A percentile compares a stretch with the other conserved stretches of the same genome.
Conservation (phyloP, 1,139 yeast genomes). For the Blastobotrys apis region DNA sequence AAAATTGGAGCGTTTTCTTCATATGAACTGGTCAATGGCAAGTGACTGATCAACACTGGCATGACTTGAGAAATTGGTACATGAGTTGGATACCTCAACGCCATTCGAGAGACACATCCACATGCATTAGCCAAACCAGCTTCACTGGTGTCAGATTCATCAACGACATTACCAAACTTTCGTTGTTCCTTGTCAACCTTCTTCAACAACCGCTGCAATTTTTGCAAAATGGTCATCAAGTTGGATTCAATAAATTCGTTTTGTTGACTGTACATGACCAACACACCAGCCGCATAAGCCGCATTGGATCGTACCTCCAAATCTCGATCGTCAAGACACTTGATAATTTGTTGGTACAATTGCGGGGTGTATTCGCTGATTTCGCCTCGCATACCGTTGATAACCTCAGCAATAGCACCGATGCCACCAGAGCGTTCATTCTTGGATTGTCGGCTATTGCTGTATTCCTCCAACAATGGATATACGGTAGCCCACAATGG, state of each 20-base stretch:
- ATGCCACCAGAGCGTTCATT: conserved; percentile 77
- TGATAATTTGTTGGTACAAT: conserved; percentile 62
- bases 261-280: conserved; percentile 53
- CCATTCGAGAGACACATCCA: conserved; percentile 95
- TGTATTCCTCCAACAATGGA: conserved; percentile 56
- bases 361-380: conserved; percentile 66
- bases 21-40: conserved; percentile 83
- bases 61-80: conserved; percentile 80
- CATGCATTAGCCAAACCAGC: conserved; percentile 91
- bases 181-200: conserved; percentile 62
- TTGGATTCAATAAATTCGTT: conserved; percentile 54
- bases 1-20: conserved; percentile 94
- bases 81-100: conserved; percentile 62
- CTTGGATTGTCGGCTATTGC: conserved; percentile 56
- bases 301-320: conserved; percentile 92
- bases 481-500: conserved; percentile 72
- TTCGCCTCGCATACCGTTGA: conserved; percentile 62
- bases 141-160: conserved; percentile 76
- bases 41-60: conserved; percentile 67
- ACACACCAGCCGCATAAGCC: conserved; percentile 90
- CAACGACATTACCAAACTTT: conserved; percentile 49
- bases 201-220: conserved; percentile 71
- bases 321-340: conserved; percentile 72
- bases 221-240: conserved; percentile 66
- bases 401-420: conserved; percentile 88